These are phyloP conservation scores for Cryptosporidium meleagridis DNA, from an alignment of 169 alveolate genomes.

Conservation along the genomic window DNA sequence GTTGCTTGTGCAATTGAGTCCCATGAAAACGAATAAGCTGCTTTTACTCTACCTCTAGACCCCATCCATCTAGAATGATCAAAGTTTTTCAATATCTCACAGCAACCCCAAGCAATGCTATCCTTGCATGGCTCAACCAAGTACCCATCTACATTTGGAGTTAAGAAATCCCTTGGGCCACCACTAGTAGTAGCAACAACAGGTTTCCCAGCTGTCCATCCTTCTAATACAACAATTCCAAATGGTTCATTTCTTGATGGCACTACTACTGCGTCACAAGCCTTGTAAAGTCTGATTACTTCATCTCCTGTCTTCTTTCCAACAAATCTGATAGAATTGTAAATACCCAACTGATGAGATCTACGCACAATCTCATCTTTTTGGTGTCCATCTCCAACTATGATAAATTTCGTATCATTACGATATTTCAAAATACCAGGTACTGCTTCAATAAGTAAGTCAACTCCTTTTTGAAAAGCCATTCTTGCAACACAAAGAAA, in stretches of 20 bases:
- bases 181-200: constrained; percentile 86
- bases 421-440: constrained; percentile 75
- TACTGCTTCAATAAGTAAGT: constrained; percentile 80
- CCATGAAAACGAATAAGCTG: constrained; percentile 81
- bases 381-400: constrained; percentile 87
- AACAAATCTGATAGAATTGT: constrained; percentile 71
- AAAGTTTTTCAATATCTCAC: constrained; percentile 80
- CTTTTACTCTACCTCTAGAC: constrained; percentile 80
- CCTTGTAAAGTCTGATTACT: constrained; percentile 80
- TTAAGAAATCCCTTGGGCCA: constrained; percentile 84
- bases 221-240: constrained; percentile 85
- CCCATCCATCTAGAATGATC: constrained; percentile 83
- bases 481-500: constrained; percentile 83
- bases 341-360: constrained; percentile 79
- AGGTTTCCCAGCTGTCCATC: constrained; percentile 84
- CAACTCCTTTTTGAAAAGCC: constrained; percentile 86
- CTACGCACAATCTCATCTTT: constrained; percentile 80
- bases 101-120: constrained; percentile 83
- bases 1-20: constrained; percentile 79
- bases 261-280: constrained; percentile 85
- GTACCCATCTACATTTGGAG: constrained; percentile 79
- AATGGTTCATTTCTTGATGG: constrained; percentile 85
- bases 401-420: constrained; percentile 82
- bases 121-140: constrained; percentile 84
- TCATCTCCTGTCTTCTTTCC: constrained; percentile 75